These are phyloP conservation scores for Corchorus capsularis DNA, from an alignment of 345 rosid species.

Conservation along the genomic window DNA sequence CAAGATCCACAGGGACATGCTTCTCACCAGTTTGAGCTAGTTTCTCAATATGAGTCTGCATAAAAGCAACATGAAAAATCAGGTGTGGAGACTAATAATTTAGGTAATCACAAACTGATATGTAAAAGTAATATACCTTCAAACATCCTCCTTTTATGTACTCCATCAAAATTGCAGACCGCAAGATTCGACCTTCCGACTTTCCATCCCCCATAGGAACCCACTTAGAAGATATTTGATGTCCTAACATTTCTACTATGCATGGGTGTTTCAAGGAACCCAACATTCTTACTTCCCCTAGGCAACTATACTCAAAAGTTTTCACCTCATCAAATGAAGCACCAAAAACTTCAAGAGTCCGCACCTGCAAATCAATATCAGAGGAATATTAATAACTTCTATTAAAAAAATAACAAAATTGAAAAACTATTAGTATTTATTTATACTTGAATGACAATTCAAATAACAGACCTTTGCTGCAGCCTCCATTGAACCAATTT, in stretches of 20 bases:
- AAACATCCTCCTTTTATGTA: slow-evolving; percentile 80
- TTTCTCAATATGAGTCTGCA: slow-evolving; percentile 71
- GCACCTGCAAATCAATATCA: slow-evolving; percentile 54
- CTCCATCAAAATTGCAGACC: slow-evolving; percentile 85
- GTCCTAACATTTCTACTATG: slow-evolving; percentile 87
- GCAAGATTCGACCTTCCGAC: slow-evolving; percentile 49
- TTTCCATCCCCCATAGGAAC: slow-evolving; percentile 57
- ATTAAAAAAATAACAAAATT: not conserved
- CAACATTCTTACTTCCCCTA: slow-evolving; percentile 86
- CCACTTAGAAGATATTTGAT: slow-evolving; percentile 81
- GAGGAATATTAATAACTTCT: not conserved
- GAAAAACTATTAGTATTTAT: not conserved
- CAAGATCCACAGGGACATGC: slow-evolving; percentile 61
- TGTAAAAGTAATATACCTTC: slow-evolving; percentile 45
- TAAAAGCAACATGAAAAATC: slow-evolving; percentile 17
- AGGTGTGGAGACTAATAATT: slow-evolving; percentile 2
- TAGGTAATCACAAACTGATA: not conserved
- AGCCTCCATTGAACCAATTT: slow-evolving; percentile 66
- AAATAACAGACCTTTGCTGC: slow-evolving; percentile 67
- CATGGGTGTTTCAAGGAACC: slow-evolving; percentile 80
- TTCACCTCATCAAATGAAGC: slow-evolving; percentile 57
- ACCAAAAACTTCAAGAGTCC: slow-evolving; percentile 56
- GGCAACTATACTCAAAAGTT: slow-evolving; percentile 78
- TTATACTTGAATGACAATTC: not conserved
- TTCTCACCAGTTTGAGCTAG: slow-evolving; percentile 65